A percentile compares a stretch with the other conserved stretches of the same genome.
Conservation (phyloP, 2,329 filamentous ascomycete genomes). For the Cytospora piceicola region DNA sequence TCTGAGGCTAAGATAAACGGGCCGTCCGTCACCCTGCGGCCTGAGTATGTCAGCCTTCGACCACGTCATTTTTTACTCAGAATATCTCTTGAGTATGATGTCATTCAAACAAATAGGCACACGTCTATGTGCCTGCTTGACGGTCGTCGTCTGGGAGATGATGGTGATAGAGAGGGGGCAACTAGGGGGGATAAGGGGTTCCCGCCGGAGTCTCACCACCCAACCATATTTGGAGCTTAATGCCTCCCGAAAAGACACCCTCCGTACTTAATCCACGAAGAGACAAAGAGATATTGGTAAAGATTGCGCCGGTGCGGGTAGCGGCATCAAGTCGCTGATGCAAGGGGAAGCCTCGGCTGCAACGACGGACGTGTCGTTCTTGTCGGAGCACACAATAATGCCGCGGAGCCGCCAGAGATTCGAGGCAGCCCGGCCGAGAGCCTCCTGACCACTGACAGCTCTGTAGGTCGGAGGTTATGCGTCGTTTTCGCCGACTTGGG, state of each 20-base stretch:
- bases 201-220: background rate
- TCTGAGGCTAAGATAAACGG: background rate
- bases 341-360: background rate
- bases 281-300: background rate
- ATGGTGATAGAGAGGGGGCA: background rate
- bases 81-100: too few species aligned
- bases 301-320: background rate
- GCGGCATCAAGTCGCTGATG: background rate
- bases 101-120: background rate
- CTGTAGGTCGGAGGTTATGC: background rate
- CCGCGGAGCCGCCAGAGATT: background rate
- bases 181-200: background rate
- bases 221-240: background rate
- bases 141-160: background rate
- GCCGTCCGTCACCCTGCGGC: too few species aligned
- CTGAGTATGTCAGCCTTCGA: background rate
- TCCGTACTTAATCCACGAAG: background rate
- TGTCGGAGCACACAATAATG: background rate
- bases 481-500: background rate
- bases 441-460: background rate
- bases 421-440: background rate
- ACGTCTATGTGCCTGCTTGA: background rate
- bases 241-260: background rate
- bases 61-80: background rate
- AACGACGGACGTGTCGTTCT: background rate